These are phyloP conservation scores for Phragmites australis DNA, from an alignment of 176 grass and related monocot genomes.

Conservation along the genomic window DNA sequence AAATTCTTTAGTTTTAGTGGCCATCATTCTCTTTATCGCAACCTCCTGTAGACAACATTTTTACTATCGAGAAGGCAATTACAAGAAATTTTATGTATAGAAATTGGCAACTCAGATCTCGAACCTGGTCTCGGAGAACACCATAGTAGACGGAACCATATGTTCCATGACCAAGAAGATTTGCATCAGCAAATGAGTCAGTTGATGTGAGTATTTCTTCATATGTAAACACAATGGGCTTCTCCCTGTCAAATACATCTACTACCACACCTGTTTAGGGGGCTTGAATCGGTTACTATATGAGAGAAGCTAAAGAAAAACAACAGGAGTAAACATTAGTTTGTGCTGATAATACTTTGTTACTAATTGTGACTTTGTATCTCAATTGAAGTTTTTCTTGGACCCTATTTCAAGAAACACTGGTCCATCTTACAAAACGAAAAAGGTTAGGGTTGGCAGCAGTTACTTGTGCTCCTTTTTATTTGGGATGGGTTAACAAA, in stretches of 20 bases:
- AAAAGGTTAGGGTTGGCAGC: background rate
- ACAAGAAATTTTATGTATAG: conserved; percentile 18
- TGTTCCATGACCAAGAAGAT: conserved; percentile 94
- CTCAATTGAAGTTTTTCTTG: background rate
- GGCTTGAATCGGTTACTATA: conserved; percentile 17
- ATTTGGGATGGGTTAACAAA: background rate
- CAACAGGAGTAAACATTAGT: conserved; percentile 12
- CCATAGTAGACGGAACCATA: conserved; percentile 98
- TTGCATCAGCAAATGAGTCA: conserved; percentile 89
- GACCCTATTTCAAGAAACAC: conserved; percentile 9
- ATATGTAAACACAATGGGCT: conserved; percentile 77
- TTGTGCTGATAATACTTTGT: conserved; percentile 2
- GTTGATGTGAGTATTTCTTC: conserved; percentile 83
- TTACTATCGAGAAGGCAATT: conserved; percentile 23
- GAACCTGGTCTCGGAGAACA: conserved; percentile 90
- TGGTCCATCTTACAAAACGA: background rate
- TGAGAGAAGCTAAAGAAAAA: conserved; percentile 10
- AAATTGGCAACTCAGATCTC: conserved; percentile 15
- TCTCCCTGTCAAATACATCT: conserved; percentile 89
- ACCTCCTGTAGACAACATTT: conserved; percentile 66
- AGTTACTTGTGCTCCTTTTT: conserved; percentile 6
- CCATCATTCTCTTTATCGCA: conserved; percentile 98
- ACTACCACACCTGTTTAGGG: conserved; percentile 55
- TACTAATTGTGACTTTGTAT: conserved; percentile 5
- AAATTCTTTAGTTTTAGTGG: conserved; percentile 98